Conservation (phyloP, 1,284 basidiomycete species). For the Anthracocystis panici-leucophaei region DNA sequence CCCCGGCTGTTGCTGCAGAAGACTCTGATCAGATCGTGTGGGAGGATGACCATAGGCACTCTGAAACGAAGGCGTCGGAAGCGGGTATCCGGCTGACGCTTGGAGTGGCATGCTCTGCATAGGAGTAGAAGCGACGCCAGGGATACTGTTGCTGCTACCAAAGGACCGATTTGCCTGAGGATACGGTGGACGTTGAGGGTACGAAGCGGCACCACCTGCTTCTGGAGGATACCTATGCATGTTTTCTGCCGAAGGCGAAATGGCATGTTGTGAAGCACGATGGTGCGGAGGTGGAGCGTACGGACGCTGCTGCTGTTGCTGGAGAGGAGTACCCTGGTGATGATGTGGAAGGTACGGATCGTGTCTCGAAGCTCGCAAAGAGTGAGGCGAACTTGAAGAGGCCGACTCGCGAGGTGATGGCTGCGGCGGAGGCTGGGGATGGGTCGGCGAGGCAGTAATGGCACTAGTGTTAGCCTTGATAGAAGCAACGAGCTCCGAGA, state of each 20-base stretch:
- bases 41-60: slow-evolving; percentile 25
- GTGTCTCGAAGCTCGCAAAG: slow-evolving; percentile 12
- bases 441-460: slow-evolving; percentile 13
- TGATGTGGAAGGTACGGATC: slow-evolving; percentile 17
- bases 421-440: slow-evolving; percentile 2
- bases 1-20: slow-evolving; percentile 29
- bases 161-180: slow-evolving; percentile 19
- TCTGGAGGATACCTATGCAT: slow-evolving; percentile 17
- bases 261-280: slow-evolving; percentile 13
- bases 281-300: slow-evolving; percentile 29
- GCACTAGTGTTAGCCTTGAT: slow-evolving; percentile 49
- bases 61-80: slow-evolving; percentile 29
- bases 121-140: not conserved
- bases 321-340: slow-evolving; percentile 13
- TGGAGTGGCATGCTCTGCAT: slow-evolving; percentile 13
- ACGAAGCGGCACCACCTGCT: not conserved
- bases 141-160: slow-evolving; percentile 23
- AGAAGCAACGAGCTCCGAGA: slow-evolving; percentile 44
- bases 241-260: slow-evolving; percentile 9
- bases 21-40: slow-evolving; percentile 6
- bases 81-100: slow-evolving; percentile 20
- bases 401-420: slow-evolving; percentile 15
- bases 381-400: slow-evolving; percentile 14
- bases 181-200: slow-evolving; percentile 27
- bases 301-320: slow-evolving; percentile 31